Conservation (phyloP, 1,284 basidiomycete species). For the Apiotrichum laibachii region DNA sequence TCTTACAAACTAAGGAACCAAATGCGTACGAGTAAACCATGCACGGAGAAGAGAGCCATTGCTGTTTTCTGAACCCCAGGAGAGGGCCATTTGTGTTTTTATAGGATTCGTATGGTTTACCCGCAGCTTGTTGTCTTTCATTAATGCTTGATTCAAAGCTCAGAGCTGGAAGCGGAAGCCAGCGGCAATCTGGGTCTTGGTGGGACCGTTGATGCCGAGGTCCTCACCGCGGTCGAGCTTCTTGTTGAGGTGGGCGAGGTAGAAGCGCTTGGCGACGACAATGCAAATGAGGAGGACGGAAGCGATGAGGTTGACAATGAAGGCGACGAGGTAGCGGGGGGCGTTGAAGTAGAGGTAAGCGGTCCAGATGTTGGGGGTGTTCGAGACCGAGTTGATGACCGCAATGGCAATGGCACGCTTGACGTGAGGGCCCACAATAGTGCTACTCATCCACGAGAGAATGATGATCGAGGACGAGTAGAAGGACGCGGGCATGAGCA, state of each 20-base stretch:
- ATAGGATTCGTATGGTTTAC: too few species aligned
- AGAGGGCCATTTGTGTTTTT: too few species aligned
- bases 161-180: conserved; percentile 52
- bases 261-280: conserved; percentile 26
- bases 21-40: too few species aligned
- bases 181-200: conserved; percentile 35
- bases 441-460: conserved; percentile 29
- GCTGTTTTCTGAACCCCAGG: too few species aligned
- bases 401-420: conserved; percentile 35
- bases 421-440: conserved; percentile 34
- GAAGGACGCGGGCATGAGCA: conserved; percentile 25
- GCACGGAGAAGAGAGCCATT: too few species aligned
- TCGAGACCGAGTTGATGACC: conserved; percentile 34
- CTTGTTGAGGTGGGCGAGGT: conserved; percentile 41
- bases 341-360: conserved; percentile 28
- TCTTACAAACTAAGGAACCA: too few species aligned
- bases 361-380: conserved; percentile 29
- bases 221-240: conserved; percentile 45
- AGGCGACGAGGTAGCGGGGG: conserved; percentile 27
- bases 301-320: conserved; percentile 27
- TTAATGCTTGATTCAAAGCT: neutral
- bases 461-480: conserved; percentile 36
- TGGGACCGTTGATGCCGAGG: conserved; percentile 37
- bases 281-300: conserved; percentile 27
- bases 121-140: too few species aligned